Evolutionary conservation across 192 early-diverging fungal species (phyloP), one percentile per base, ranked within the genome.

Genomic region (Funneliformis geosporum): DNA sequence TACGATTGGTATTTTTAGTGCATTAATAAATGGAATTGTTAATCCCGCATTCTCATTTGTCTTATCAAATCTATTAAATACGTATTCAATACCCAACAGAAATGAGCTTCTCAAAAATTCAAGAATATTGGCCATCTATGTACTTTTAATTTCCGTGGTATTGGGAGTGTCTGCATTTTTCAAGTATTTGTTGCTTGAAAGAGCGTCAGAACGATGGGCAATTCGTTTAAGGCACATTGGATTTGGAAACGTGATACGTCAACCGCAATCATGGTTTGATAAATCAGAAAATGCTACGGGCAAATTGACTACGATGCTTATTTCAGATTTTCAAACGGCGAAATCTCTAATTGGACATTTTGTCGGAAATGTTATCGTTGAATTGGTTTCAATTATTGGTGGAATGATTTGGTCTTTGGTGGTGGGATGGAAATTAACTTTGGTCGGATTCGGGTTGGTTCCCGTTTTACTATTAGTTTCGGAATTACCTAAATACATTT

Each of bases 191-290:
- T 47, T 78, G 33, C 33, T 78, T 8, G 76, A 78, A 68, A 42
- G 60, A 42, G 42, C 76, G 2, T 78, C 76, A 12, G 76, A 78
- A 68, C 11, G 27, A 14, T 78, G 76, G 76, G 8, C 76, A 3
- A n/a, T 46, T 46, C 33, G 25, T 21, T 68, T 78, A 78, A 28
- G 76, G 14, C 65, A 65, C 50, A 39, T 78, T 7, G 60, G 76
- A 64, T 78, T 78, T 68, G 60, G 62, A 16, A 60, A 60, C 25
- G 40, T 55, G 11, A 39, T 78, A 33, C 40, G 65, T 27, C 76
- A 78, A 68, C 40, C 76, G 25, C 76, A 78, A 78, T 64, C 76
- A 67, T 78, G 55, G 55, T 78, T 78, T 47, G 76, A 78, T 50
- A 66, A 66, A 67, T 47, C 76, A 38, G 76, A 78, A 25, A 65